These are phyloP conservation scores for Tylopilus felleus DNA, from an alignment of 768 basidiomycete genomes.

Conservation along the genomic window DNA sequence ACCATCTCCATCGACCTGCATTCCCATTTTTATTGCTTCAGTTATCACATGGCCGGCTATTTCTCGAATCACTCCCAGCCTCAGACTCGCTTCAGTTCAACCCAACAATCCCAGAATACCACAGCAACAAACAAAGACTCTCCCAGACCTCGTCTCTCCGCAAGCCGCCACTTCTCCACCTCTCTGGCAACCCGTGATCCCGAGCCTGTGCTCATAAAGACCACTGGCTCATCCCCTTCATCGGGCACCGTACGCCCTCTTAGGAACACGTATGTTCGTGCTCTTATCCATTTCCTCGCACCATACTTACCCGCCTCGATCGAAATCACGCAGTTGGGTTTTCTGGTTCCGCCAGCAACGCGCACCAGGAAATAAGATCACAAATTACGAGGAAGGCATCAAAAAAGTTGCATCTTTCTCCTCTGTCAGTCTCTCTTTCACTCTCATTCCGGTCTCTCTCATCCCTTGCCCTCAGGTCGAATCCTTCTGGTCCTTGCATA, in stretches of 20 bases:
- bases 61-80: constrained; percentile 78
- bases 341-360: constrained; percentile 93
- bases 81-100: constrained; percentile 61
- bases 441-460: constrained; percentile 1
- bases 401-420: constrained; percentile 88
- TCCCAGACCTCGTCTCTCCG: constrained; percentile 46
- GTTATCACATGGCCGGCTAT: constrained; percentile 59
- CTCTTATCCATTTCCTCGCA: constrained; percentile 15
- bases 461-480: constrained; percentile 59
- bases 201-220: constrained; percentile 41
- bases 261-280: constrained; percentile 80
- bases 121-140: constrained; percentile 15
- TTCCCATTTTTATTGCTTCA: constrained; percentile 21
- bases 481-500: constrained; percentile 93
- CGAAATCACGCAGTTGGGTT: constrained; percentile 60
- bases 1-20: background rate
- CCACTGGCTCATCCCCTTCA: constrained; percentile 18
- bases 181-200: constrained; percentile 42
- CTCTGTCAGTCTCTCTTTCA: constrained; percentile 51
- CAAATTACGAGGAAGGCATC: constrained; percentile 93
- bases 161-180: constrained; percentile 76
- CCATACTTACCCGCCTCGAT: constrained; percentile 18
- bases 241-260: constrained; percentile 62
- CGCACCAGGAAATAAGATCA: constrained; percentile 83
- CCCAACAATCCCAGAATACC: constrained; percentile 35